A percentile compares a stretch with the other conserved stretches of the same genome.
phyloP scores from a whole-genome alignment of 306 rosid species.

The Trifolium subterraneum region DNA sequence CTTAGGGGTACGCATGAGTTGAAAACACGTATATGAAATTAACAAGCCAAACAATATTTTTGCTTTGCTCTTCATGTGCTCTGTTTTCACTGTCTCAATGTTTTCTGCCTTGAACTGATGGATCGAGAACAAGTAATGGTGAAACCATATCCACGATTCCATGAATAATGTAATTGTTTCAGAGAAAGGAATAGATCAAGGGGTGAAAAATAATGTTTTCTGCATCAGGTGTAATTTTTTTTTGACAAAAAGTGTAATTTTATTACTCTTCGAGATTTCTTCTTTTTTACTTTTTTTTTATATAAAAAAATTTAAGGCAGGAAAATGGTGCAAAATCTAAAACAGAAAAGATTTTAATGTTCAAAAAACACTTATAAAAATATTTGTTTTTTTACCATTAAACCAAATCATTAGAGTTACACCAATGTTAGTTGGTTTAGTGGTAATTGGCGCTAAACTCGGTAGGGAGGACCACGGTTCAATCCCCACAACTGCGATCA shows the following conservation, averaged over 20 bases:
- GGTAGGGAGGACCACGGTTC: too few relatives aligned
- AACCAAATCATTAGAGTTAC: too few relatives aligned
- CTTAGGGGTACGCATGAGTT: not conserved
- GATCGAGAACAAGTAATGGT: not conserved
- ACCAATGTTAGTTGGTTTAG: too few relatives aligned
- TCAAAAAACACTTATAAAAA: too few relatives aligned
- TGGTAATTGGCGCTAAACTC: too few relatives aligned
- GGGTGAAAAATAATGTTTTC: not conserved
- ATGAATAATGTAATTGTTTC: not conserved
- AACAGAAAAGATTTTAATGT: too few relatives aligned
- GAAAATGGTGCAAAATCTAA: too few relatives aligned
- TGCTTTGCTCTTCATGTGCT: not conserved
- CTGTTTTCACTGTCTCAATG: not conserved
- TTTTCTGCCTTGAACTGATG: not conserved
- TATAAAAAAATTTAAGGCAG: too few relatives aligned
- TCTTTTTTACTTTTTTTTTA: too few relatives aligned
- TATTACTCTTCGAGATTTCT: too few relatives aligned
- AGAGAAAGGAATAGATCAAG: not conserved
- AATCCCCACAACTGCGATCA: too few relatives aligned
- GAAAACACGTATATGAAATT: not conserved
- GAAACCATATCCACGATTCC: not conserved
- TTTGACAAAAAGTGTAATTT: not conserved
- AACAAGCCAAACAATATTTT: not conserved
- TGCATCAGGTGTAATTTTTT: not conserved
- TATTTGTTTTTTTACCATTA: too few relatives aligned